These are phyloP conservation scores for Trichoderma atrobrunneum DNA, from an alignment of 2,329 filamentous ascomycete species.

Conservation along the genomic window DNA sequence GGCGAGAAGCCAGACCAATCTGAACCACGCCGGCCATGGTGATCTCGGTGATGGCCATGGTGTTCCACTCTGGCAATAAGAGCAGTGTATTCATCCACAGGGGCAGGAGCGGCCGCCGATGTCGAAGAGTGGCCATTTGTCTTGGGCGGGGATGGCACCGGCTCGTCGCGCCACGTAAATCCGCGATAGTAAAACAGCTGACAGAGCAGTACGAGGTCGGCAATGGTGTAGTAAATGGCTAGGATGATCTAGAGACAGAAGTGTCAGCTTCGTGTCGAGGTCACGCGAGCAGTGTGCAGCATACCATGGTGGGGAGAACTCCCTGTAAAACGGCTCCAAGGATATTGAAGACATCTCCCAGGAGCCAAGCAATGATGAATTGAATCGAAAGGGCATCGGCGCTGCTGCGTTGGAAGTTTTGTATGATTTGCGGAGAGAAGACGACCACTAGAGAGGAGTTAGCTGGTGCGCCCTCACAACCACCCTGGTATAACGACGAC, in stretches of 20 bases:
- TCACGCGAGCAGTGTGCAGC: slow-evolving; percentile 20
- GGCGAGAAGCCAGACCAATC: slow-evolving; percentile 70
- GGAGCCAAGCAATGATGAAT: slow-evolving; percentile 90
- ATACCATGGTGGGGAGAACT: slow-evolving; percentile 86
- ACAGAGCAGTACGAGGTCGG: slow-evolving; percentile 79
- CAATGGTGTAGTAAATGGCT: slow-evolving; percentile 90
- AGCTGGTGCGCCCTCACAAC: not conserved
- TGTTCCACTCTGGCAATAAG: slow-evolving; percentile 47
- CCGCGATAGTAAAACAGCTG: slow-evolving; percentile 97
- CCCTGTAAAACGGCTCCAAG: slow-evolving; percentile 87
- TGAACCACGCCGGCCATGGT: slow-evolving; percentile 48
- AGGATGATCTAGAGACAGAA: slow-evolving; percentile 63
- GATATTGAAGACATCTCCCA: slow-evolving; percentile 95
- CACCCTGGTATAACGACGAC: not conserved
- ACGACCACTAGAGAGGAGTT: slow-evolving; percentile 64
- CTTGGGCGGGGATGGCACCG: slow-evolving; percentile 42
- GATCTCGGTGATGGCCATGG: slow-evolving; percentile 44
- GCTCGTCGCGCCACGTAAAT: slow-evolving; percentile 63
- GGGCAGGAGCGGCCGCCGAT: not conserved
- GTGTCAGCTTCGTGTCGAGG: not conserved
- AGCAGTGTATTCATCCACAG: slow-evolving; percentile 51
- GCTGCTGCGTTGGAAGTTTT: slow-evolving; percentile 82
- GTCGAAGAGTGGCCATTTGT: slow-evolving; percentile 32
- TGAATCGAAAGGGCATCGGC: slow-evolving; percentile 86
- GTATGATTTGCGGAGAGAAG: slow-evolving; percentile 94